A percentile compares a stretch with the other conserved stretches of the same genome.
These are phyloP conservation scores for Blastobotrys illinoisensis DNA, from an alignment of 1,139 yeast genomes.

Conservation along the genomic window DNA sequence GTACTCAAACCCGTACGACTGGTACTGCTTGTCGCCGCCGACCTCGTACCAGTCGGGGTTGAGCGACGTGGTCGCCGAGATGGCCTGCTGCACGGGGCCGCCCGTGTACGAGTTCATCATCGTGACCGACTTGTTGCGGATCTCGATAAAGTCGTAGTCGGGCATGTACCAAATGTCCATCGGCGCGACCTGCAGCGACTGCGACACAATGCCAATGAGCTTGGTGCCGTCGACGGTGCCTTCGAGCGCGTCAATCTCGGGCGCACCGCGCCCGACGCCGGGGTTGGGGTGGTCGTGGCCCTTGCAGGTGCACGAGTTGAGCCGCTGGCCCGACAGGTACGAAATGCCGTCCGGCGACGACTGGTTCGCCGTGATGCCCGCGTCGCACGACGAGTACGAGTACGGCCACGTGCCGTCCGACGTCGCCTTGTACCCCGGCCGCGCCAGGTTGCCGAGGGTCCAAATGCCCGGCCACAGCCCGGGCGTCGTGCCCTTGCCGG, in stretches of 20 bases:
- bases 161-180: conserved; percentile 83
- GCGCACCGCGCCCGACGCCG: conserved; percentile 83
- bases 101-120: conserved; percentile 74
- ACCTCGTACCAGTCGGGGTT: conserved; percentile 72
- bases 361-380: conserved; percentile 87
- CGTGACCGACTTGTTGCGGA: conserved; percentile 57
- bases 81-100: conserved; percentile 81
- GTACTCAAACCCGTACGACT: conserved; percentile 74
- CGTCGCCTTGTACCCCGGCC: conserved; percentile 75
- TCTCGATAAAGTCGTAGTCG: conserved; percentile 63
- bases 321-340: conserved; percentile 69
- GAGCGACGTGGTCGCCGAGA: conserved; percentile 66
- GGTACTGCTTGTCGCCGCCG: conserved; percentile 45
- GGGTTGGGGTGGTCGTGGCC: conserved; percentile 76
- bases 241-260: conserved; percentile 82
- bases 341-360: conserved; percentile 77
- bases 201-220: conserved; percentile 61
- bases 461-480: conserved; percentile 92
- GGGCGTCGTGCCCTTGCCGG: conserved; percentile 60
- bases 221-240: conserved; percentile 52
- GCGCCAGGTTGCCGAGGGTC: conserved; percentile 80
- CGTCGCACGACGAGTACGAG: conserved; percentile 75
- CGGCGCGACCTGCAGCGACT: conserved; percentile 80
- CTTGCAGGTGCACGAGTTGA: conserved; percentile 63
- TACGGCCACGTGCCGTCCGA: conserved; percentile 91